Conservation (phyloP, 148 eudicot species). For the Agrostemma githago region DNA sequence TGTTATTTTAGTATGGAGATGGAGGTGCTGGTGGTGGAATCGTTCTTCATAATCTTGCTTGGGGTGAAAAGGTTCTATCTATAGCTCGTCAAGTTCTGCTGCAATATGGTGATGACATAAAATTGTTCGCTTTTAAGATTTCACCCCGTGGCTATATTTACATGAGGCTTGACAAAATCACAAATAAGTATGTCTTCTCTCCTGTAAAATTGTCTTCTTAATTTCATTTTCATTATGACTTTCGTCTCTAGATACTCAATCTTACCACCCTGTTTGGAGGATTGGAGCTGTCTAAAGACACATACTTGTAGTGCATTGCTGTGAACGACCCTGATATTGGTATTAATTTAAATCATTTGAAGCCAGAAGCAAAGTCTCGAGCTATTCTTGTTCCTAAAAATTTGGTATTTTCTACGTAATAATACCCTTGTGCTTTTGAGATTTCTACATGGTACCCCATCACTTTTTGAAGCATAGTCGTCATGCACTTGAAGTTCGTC, state of each 20-base stretch:
- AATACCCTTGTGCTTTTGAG: background rate
- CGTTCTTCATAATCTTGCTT: slow-evolving; percentile 64
- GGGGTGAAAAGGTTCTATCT: slow-evolving; percentile 80
- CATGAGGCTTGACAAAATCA: slow-evolving; percentile 74
- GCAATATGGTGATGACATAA: slow-evolving; percentile 57
- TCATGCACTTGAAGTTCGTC: background rate
- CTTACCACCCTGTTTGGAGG: background rate
- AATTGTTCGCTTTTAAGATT: slow-evolving; percentile 71
- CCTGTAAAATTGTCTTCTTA: background rate
- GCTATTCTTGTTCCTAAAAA: background rate
- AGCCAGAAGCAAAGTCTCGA: no score
- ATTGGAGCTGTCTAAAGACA: background rate
- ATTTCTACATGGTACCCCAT: no score
- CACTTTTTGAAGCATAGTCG: no score
- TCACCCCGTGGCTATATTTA: slow-evolving; percentile 78
- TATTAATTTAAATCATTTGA: no score
- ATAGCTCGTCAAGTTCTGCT: slow-evolving; percentile 64
- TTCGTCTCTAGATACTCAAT: background rate
- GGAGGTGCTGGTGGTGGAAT: slow-evolving; percentile 98
- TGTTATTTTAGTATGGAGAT: slow-evolving; percentile 60
- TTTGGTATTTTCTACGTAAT: background rate
- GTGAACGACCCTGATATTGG: background rate
- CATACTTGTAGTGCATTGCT: background rate
- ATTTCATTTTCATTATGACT: background rate
- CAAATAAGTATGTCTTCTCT: slow-evolving; percentile 53